Conservation (phyloP, 108 stramenopile genomes). For the Cyclostephanos invisitatus region DNA sequence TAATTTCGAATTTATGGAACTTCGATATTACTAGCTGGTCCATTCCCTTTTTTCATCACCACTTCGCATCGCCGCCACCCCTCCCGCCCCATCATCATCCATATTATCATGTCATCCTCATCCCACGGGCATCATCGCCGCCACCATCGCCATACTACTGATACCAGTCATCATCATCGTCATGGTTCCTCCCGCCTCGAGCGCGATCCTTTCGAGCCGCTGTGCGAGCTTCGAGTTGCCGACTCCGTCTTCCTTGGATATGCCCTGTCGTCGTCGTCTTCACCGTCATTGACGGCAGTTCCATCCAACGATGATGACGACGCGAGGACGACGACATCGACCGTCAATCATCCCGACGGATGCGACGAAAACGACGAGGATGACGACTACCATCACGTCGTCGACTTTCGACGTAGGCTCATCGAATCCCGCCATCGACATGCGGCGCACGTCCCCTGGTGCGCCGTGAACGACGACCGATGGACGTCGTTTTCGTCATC, state of each 20-base stretch:
- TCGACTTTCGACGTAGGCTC: neutral
- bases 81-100: no score
- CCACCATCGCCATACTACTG: neutral
- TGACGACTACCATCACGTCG: neutral
- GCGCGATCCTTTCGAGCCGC: conserved; percentile 7
- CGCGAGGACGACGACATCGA: no score
- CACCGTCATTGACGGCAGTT: neutral
- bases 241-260: conserved; percentile 70
- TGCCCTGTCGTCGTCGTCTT: conserved; percentile 13
- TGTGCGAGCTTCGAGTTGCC: conserved; percentile 49
- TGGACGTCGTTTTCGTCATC: neutral
- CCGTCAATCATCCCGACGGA: no score
- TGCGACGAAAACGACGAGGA: no score
- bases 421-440: conserved; percentile 42
- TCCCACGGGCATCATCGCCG: no score
- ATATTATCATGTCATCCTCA: no score
- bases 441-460: conserved; percentile 64
- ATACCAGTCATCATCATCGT: neutral
- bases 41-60: no score
- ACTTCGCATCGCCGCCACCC: no score
- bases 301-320: conserved; percentile 4
- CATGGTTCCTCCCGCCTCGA: neutral
- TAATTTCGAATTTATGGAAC: no score
- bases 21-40: no score
- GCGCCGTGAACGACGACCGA: neutral